Evolutionary conservation across 495 filamentous ascomycete species (phyloP).

Genomic region (Hypoxylon rickii): DNA sequence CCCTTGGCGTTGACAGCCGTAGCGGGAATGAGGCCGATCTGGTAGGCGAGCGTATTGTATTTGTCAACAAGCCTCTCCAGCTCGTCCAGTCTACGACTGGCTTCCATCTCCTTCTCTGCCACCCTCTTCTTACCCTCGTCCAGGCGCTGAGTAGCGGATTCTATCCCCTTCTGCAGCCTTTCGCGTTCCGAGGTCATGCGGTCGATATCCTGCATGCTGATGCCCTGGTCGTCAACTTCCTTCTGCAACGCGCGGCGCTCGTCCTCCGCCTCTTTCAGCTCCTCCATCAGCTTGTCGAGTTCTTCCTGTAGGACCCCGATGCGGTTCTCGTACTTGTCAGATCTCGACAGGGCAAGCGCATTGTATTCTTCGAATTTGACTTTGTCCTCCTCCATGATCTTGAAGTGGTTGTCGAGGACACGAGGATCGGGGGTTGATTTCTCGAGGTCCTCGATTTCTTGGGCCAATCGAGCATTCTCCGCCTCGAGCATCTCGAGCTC

Average conservation of each 20-base stretch:
- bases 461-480: slow-evolving; percentile 74
- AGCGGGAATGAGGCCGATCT: slow-evolving; percentile 84
- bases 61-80: slow-evolving; percentile 82
- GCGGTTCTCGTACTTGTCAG: slow-evolving; percentile 78
- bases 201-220: slow-evolving; percentile 96
- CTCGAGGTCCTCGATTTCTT: slow-evolving; percentile 86
- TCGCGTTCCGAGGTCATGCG: slow-evolving; percentile 96
- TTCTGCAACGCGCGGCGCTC: slow-evolving; percentile 80
- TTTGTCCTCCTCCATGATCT: slow-evolving; percentile 87
- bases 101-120: slow-evolving; percentile 81
- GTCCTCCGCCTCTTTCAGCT: slow-evolving; percentile 77
- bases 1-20: slow-evolving; percentile 85
- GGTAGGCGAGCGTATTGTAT: slow-evolving; percentile 93
- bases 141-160: slow-evolving; percentile 70
- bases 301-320: slow-evolving; percentile 79
- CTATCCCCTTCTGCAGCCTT: slow-evolving; percentile 81
- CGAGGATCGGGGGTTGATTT: slow-evolving; percentile 80
- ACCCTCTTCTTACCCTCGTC: slow-evolving; percentile 83
- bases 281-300: slow-evolving; percentile 73
- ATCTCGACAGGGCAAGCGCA: slow-evolving; percentile 72
- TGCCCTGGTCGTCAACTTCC: slow-evolving; percentile 86
- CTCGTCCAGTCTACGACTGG: slow-evolving; percentile 81
- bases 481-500: slow-evolving; percentile 83
- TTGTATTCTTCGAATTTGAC: slow-evolving; percentile 94
- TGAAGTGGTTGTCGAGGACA: slow-evolving; percentile 80